Conservation (phyloP, 2,329 filamentous ascomycete species). For the Pseudofabraea citricarpa region DNA sequence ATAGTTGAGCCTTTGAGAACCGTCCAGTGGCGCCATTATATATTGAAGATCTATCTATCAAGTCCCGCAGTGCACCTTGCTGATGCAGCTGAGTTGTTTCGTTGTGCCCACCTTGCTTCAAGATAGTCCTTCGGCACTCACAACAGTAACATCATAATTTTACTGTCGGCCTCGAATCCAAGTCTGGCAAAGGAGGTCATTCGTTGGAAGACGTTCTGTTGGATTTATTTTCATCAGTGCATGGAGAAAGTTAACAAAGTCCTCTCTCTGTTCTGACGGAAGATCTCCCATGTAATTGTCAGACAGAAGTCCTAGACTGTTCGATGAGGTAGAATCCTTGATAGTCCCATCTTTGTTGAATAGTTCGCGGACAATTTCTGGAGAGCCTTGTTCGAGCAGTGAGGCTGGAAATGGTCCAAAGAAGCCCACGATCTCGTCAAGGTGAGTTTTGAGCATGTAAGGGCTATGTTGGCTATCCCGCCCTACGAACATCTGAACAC, state of each 20-base stretch:
- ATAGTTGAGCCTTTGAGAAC: no score
- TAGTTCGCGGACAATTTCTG: slow-evolving; percentile 5
- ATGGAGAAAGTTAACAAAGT: slow-evolving; percentile 5
- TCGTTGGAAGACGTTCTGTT: slow-evolving; percentile 4
- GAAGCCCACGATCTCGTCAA: slow-evolving; percentile 14
- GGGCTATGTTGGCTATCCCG: slow-evolving; percentile 2
- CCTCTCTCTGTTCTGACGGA: slow-evolving; percentile 2
- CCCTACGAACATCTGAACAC: slow-evolving; percentile 15
- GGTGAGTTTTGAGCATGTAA: slow-evolving; percentile 11
- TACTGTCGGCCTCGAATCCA: slow-evolving; percentile 1
- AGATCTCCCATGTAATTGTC: slow-evolving; percentile 3
- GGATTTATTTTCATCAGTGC: slow-evolving; percentile 8
- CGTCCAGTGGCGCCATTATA: no score
- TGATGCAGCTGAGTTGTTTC: no score
- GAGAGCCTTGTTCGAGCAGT: slow-evolving; percentile 12
- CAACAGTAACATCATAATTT: no score
- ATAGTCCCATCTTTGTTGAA: slow-evolving; percentile 7
- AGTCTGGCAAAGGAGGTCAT: slow-evolving; percentile 1
- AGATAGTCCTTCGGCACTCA: no score
- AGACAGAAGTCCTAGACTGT: not conserved
- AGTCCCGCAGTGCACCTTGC: no score
- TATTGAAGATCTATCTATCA: no score
- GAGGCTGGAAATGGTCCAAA: slow-evolving; percentile 15
- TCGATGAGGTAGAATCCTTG: not conserved
- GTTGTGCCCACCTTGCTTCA: no score